Evolutionary conservation across 768 basidiomycete genomes (phyloP).

Genomic region (Russula griseocarnosa): DNA sequence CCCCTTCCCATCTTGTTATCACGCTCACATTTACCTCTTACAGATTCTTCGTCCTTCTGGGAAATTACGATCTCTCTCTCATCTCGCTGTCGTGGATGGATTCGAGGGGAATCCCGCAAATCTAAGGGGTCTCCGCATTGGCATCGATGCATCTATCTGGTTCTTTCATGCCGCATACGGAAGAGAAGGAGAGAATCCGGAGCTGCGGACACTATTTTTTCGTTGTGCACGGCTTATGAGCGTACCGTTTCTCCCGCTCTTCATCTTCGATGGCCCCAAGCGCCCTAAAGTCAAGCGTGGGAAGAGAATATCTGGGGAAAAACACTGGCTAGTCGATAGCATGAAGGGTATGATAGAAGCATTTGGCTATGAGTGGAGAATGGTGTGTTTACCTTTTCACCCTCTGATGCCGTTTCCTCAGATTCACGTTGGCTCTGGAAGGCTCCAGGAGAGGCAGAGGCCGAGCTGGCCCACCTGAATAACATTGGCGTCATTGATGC

Average conservation of each 20-base stretch:
- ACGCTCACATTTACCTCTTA: constrained; percentile 17
- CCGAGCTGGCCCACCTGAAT: constrained; percentile 86
- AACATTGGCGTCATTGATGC: constrained; percentile 79
- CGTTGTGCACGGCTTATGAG: constrained; percentile 75
- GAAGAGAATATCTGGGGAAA: constrained; percentile 60
- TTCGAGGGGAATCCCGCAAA: constrained; percentile 62
- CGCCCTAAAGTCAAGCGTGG: constrained; percentile 79
- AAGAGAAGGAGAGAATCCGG: constrained; percentile 80
- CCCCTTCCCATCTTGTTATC: constrained; percentile 16
- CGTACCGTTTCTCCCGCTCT: constrained; percentile 79
- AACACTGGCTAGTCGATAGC: constrained; percentile 63
- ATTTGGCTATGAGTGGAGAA: constrained; percentile 76
- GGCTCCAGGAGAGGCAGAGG: constrained; percentile 95
- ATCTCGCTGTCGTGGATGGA: constrained; percentile 70
- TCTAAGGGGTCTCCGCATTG: constrained; percentile 71
- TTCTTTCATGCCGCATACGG: constrained; percentile 76
- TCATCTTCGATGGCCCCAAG: constrained; percentile 88
- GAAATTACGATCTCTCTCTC: constrained; percentile 67
- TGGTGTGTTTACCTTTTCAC: constrained; percentile 39
- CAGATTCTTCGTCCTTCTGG: constrained; percentile 71
- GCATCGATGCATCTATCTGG: constrained; percentile 83
- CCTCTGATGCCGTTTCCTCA: constrained; percentile 26
- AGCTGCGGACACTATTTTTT: constrained; percentile 79
- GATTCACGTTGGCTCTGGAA: constrained; percentile 37
- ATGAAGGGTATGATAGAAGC: constrained; percentile 77